Percentiles rank a stretch among this genome's conserved stretches.
These are phyloP conservation scores for Naegleria fowleri DNA, from an alignment of 208 protist species.

Conservation along the genomic window DNA sequence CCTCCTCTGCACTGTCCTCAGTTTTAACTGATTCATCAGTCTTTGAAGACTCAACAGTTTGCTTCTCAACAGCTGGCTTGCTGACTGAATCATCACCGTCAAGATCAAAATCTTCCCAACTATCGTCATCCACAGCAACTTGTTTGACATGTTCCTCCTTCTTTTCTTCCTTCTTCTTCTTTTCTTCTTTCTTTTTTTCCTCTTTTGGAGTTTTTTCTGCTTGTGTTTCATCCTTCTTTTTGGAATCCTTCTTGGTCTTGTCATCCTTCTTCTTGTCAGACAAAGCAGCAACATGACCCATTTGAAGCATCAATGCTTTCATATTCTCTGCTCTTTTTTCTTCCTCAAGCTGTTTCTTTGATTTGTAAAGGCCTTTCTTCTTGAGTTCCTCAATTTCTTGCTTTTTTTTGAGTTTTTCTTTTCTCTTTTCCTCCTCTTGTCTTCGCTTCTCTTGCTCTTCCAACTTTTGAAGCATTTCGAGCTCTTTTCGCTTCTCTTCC, in stretches of 20 bases:
- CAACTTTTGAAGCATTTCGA: slow-evolving; percentile 44
- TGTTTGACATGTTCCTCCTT: neutral
- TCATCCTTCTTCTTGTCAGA: slow-evolving; percentile 22
- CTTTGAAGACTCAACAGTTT: neutral
- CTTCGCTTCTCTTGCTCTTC: slow-evolving; percentile 44
- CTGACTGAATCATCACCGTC: neutral
- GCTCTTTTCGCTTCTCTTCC: slow-evolving; percentile 43
- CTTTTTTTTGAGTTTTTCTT: slow-evolving; percentile 23
- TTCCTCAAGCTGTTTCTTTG: slow-evolving; percentile 35
- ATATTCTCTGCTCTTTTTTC: neutral
- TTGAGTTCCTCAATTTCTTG: slow-evolving; percentile 57
- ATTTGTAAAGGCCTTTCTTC: slow-evolving; percentile 41
- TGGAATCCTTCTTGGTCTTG: neutral
- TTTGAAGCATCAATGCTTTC: neutral
- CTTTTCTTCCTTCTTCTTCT: neutral
- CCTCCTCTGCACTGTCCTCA: slow-evolving; percentile 59
- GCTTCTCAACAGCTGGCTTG: neutral
- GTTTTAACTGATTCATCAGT: slow-evolving; percentile 43
- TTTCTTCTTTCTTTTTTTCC: neutral
- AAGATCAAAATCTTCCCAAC: slow-evolving; percentile 24
- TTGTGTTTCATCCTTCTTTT: neutral
- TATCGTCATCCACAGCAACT: slow-evolving; percentile 45
- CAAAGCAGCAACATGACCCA: neutral
- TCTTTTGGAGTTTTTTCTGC: neutral
- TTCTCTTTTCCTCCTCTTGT: slow-evolving; percentile 2